Percentiles rank a stretch among this genome's conserved stretches.
phyloP scores from a whole-genome alignment of 2,329 filamentous ascomycete genomes.

The Zymoseptoria crescenta region DNA sequence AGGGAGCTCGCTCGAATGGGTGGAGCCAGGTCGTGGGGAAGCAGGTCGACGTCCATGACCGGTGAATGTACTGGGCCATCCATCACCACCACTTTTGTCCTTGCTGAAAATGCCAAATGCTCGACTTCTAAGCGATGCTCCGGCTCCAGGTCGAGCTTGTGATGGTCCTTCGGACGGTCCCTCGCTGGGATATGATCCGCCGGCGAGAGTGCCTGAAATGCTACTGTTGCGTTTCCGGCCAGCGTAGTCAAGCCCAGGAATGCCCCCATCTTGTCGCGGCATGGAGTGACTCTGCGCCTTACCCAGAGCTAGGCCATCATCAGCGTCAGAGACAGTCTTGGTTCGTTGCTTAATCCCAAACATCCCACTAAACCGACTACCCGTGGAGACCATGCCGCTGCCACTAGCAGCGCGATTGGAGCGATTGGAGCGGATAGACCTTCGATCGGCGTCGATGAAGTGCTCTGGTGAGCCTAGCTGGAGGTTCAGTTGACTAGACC shows the following conservation, averaged over 20 bases:
- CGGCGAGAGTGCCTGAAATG: conserved; percentile 40
- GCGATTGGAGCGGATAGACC: conserved; percentile 43
- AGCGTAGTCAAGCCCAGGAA: conserved; percentile 25
- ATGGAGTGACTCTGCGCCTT: conserved; percentile 70
- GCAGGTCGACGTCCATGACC: conserved; percentile 28
- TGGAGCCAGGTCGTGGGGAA: conserved; percentile 51
- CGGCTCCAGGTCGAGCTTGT: conserved; percentile 6
- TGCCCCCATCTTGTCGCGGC: conserved; percentile 47
- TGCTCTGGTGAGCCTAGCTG: conserved; percentile 35
- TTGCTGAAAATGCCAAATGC: conserved; percentile 39
- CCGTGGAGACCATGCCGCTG: conserved; percentile 18
- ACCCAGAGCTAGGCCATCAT: conserved; percentile 55
- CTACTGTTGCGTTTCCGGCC: conserved; percentile 45
- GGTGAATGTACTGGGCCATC: conserved; percentile 33
- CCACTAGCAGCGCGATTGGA: conserved; percentile 40
- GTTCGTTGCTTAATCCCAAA: conserved; percentile 52
- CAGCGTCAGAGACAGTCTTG: conserved; percentile 50
- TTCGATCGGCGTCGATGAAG: conserved; percentile 37
- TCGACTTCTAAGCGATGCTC: conserved; percentile 34
- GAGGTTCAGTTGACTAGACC: conserved; percentile 39
- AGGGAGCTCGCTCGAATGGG: conserved; percentile 53
- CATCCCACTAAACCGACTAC: conserved; percentile 45
- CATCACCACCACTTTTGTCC: conserved; percentile 40
- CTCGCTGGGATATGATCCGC: conserved; percentile 31
- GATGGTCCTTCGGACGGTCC: conserved; percentile 13